These are phyloP conservation scores for Diaporthe citrichinensis DNA, from an alignment of 2,329 filamentous ascomycete species.

Conservation along the genomic window DNA sequence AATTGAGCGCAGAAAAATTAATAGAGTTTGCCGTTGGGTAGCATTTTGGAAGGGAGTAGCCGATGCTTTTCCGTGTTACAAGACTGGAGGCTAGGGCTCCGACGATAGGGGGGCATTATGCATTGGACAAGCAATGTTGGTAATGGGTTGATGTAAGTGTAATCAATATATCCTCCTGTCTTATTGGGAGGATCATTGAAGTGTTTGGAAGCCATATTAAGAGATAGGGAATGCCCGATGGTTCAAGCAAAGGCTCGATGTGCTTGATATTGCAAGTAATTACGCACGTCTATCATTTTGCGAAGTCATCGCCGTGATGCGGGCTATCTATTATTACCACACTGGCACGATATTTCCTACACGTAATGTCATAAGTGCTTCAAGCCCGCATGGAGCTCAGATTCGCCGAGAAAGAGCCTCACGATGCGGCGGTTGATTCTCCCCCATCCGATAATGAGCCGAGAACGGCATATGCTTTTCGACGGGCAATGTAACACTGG, in stretches of 20 bases:
- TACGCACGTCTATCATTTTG: not conserved
- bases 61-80: slow-evolving; percentile 22
- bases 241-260: not conserved
- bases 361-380: not conserved
- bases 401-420: slow-evolving; percentile 1
- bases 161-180: not conserved
- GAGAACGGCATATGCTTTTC: not conserved
- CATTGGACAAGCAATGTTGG: not conserved
- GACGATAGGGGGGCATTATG: no score
- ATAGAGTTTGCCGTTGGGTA: slow-evolving; percentile 21
- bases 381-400: not conserved
- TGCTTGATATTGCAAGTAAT: not conserved
- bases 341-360: not conserved
- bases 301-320: not conserved
- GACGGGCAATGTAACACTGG: not conserved
- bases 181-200: not conserved
- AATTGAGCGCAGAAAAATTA: not conserved
- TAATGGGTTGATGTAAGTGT: slow-evolving; percentile 21
- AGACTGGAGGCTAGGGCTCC: slow-evolving; percentile 19
- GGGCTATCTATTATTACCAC: not conserved
- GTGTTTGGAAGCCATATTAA: no score
- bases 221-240: not conserved
- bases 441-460: slow-evolving; percentile 3
- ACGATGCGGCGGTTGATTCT: no score
- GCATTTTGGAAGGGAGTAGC: slow-evolving; percentile 27